Percentiles rank a stretch among this genome's conserved stretches.
phyloP scores from a whole-genome alignment of 179 eudicot genomes.

The Carnegiea gigantea region DNA sequence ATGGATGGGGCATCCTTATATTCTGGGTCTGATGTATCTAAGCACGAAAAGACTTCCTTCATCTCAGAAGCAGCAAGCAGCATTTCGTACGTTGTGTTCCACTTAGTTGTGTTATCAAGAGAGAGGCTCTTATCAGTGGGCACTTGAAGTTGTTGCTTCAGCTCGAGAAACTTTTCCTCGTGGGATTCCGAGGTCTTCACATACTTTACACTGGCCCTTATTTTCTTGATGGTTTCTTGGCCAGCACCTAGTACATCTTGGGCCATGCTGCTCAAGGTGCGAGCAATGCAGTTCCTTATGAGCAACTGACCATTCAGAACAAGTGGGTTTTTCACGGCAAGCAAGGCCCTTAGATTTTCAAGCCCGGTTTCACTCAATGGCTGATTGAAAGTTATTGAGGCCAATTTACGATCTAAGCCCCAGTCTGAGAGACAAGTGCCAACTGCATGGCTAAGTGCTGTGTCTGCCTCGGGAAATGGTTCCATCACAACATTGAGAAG shows the following conservation, averaged over 20 bases:
- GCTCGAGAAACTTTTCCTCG: constrained; percentile 72
- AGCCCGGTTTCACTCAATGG: constrained; percentile 42
- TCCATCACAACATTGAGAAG: constrained; percentile 65
- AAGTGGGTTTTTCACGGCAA: constrained; percentile 65
- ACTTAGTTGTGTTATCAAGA: constrained; percentile 57
- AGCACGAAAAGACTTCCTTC: constrained; percentile 64
- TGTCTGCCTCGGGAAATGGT: constrained; percentile 71
- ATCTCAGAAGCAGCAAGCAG: constrained; percentile 69
- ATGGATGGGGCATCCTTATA: constrained; percentile 61
- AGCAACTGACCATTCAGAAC: constrained; percentile 75
- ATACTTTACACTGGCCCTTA: constrained; percentile 74
- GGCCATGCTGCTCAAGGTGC: constrained; percentile 68
- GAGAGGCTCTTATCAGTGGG: constrained; percentile 53
- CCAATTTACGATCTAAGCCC: constrained; percentile 78
- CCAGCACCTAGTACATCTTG: constrained; percentile 63
- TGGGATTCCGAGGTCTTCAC: constrained; percentile 61
- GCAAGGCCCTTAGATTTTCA: constrained; percentile 65
- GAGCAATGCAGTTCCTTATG: constrained; percentile 68
- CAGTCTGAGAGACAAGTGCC: constrained; percentile 75
- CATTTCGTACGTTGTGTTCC: constrained; percentile 88
- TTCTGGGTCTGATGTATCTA: constrained; percentile 63
- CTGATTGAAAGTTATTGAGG: constrained; percentile 69
- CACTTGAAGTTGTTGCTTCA: constrained; percentile 59
- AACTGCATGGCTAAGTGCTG: constrained; percentile 61
- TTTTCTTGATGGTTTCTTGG: constrained; percentile 47